Evolutionary conservation across 2,329 filamentous ascomycete species (phyloP).

Genomic region (Aspergillus novofumigatus): DNA sequence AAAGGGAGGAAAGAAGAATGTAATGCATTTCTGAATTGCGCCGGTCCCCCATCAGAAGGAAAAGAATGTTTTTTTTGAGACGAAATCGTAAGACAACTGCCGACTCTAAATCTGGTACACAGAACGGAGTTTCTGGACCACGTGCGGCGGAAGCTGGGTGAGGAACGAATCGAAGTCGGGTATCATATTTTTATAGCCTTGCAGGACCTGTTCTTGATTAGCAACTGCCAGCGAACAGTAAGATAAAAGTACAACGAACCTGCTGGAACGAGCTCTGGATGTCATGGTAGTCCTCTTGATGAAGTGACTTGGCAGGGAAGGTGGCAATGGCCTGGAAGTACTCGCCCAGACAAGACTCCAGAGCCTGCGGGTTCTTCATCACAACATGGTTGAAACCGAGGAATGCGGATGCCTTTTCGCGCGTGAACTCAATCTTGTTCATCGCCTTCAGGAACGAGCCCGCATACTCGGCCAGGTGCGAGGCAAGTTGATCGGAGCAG

Average conservation of each 20-base stretch:
- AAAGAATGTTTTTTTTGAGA: conserved; percentile 10
- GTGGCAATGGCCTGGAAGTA: conserved; percentile 82
- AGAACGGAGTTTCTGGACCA: conserved; percentile 40
- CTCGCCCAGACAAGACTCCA: conserved; percentile 77
- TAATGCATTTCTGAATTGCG: conserved; percentile 18
- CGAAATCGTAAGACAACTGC: conserved; percentile 15
- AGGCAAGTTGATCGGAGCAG: conserved; percentile 70
- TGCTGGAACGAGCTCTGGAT: conserved; percentile 71
- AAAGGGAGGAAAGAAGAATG: conserved; percentile 2
- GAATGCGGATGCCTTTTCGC: conserved; percentile 92
- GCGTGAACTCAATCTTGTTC: conserved; percentile 77
- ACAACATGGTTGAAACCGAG: conserved; percentile 85
- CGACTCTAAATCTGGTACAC: conserved; percentile 39
- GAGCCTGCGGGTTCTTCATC: conserved; percentile 79
- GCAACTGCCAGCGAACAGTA: neutral
- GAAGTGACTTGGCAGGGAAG: conserved; percentile 58
- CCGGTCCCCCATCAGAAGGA: conserved; percentile 16
- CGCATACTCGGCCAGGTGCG: conserved; percentile 75
- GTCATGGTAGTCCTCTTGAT: conserved; percentile 57
- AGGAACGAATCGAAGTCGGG: conserved; percentile 46
- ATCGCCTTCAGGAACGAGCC: conserved; percentile 77
- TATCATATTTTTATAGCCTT: conserved; percentile 47
- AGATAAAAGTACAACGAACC: conserved; percentile 48
- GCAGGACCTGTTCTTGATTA: conserved; percentile 32
- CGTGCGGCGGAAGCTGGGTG: conserved; percentile 36